phyloP scores from a whole-genome alignment of 306 rosid genomes.

The Cucurbita ficifolia region DNA sequence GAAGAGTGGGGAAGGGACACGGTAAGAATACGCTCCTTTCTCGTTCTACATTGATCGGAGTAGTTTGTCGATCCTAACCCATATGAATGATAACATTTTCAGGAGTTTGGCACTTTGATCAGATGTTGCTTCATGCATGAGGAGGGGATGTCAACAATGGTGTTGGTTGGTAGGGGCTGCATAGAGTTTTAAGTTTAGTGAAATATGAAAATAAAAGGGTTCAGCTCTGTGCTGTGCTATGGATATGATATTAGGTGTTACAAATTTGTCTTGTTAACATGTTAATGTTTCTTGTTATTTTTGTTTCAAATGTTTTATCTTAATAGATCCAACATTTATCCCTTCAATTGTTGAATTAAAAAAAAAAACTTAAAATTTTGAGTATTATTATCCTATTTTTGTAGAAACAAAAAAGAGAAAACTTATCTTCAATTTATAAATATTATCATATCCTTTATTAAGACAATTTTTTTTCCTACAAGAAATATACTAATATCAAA shows the following conservation, averaged over 20 bases:
- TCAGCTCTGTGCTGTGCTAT: neutral
- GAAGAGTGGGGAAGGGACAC: slow-evolving; percentile 90
- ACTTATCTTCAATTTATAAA: too few species aligned
- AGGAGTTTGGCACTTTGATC: slow-evolving; percentile 99
- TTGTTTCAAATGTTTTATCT: neutral
- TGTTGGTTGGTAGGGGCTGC: neutral
- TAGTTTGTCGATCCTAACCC: neutral
- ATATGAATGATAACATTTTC: slow-evolving; percentile 7
- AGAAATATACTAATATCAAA: too few species aligned
- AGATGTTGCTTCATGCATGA: slow-evolving; percentile 40
- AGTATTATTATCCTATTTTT: too few species aligned
- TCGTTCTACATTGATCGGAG: neutral
- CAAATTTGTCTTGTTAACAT: neutral
- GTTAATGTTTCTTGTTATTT: neutral
- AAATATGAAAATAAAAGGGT: neutral
- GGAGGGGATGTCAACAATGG: neutral
- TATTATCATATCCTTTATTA: too few species aligned
- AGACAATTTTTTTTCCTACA: too few species aligned
- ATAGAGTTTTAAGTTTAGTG: neutral
- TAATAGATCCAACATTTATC: too few species aligned
- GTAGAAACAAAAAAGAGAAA: too few species aligned
- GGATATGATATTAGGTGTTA: neutral
- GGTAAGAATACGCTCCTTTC: slow-evolving; percentile 28
- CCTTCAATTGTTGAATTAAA: too few species aligned
- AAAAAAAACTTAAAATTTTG: too few species aligned